A percentile compares a stretch with the other conserved stretches of the same genome.
phyloP scores from a whole-genome alignment of 2,329 filamentous ascomycete genomes.

The Chrysosporium keratinophilum region DNA sequence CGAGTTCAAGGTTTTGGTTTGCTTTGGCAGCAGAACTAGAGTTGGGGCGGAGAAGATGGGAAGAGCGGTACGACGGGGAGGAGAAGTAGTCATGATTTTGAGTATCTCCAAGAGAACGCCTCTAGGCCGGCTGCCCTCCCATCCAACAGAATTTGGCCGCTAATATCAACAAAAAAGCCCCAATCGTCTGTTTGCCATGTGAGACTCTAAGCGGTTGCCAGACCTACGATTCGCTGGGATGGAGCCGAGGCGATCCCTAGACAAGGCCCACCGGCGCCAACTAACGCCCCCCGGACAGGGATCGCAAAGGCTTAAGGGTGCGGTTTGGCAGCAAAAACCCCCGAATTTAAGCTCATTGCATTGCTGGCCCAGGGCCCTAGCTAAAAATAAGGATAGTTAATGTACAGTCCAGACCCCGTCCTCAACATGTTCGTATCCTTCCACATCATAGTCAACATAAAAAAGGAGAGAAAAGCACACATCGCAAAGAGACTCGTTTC shows the following conservation, averaged over 20 bases:
- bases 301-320: slow-evolving; percentile 8
- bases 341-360: slow-evolving; percentile 6
- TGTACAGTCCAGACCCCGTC: not conserved
- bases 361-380: not conserved
- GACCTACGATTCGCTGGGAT: slow-evolving; percentile 5
- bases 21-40: not conserved
- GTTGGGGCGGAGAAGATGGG: not conserved
- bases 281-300: slow-evolving; percentile 5
- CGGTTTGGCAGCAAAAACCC: not conserved
- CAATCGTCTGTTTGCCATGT: slow-evolving; percentile 3
- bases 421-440: slow-evolving; percentile 8
- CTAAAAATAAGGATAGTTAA: not conserved
- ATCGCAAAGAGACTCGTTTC: too few relatives aligned
- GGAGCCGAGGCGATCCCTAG: slow-evolving; percentile 2
- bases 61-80: not conserved
- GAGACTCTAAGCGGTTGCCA: not conserved
- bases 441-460: not conserved
- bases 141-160: slow-evolving; percentile 8
- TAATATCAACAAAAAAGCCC: not conserved
- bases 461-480: not conserved
- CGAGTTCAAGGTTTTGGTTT: not conserved
- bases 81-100: not conserved
- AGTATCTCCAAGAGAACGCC: not conserved
- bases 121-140: not conserved
- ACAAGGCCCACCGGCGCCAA: slow-evolving; percentile 2